Conservation (phyloP, 768 basidiomycete species). For the Leccinum imitatum region DNA sequence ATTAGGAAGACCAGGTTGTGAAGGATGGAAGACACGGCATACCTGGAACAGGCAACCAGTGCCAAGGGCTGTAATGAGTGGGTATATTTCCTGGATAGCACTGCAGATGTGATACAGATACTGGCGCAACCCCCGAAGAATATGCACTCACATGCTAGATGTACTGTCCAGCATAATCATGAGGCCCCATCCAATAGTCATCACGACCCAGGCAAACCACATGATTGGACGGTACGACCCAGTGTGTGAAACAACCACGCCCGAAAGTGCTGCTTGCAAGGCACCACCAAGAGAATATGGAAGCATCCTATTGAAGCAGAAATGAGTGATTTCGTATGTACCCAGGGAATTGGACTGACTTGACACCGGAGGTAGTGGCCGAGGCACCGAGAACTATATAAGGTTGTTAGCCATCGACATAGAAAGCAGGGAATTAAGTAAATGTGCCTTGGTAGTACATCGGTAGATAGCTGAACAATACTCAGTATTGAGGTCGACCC, state of each 20-base stretch:
- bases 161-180: conserved; percentile 37
- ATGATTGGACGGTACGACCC: conserved; percentile 34
- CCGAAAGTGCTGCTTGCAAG: conserved; percentile 20
- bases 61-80: conserved; percentile 34
- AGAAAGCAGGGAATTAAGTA: background rate
- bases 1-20: background rate
- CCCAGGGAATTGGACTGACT: conserved; percentile 13
- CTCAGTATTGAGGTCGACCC: conserved; percentile 4
- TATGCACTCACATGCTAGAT: conserved; percentile 27
- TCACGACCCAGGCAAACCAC: conserved; percentile 30
- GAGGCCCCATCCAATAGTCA: conserved; percentile 37
- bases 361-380: conserved; percentile 34
- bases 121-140: background rate
- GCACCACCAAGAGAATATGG: conserved; percentile 33
- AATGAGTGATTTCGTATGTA: background rate
- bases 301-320: conserved; percentile 31
- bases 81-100: conserved; percentile 32
- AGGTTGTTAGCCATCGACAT: background rate
- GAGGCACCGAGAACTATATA: conserved; percentile 35
- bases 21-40: background rate
- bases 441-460: conserved; percentile 39
- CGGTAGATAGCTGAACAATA: conserved; percentile 34
- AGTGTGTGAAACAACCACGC: conserved; percentile 25
- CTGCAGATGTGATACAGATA: conserved; percentile 18
- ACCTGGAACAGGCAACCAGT: conserved; percentile 38